Evolutionary conservation across 768 basidiomycete species (phyloP).

Genomic region (Lyophyllum semitale): DNA sequence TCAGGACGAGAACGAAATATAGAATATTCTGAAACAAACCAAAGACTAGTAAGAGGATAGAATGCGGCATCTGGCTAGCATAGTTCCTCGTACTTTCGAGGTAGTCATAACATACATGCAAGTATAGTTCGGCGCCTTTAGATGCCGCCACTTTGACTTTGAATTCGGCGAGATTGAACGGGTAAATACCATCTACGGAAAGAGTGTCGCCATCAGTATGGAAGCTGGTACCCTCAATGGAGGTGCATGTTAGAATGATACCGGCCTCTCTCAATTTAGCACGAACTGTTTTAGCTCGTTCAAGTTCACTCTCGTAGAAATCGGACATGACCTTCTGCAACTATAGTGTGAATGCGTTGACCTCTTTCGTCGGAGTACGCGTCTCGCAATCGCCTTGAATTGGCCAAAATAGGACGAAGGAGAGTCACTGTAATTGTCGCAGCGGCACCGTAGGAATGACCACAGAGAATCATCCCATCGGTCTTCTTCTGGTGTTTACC

Average conservation of each 20-base stretch:
- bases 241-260: too few species aligned
- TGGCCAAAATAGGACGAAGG: slow-evolving; percentile 21
- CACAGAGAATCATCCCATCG: not conserved
- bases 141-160: slow-evolving; percentile 15
- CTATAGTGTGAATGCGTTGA: slow-evolving; percentile 9
- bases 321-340: not conserved
- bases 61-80: not conserved
- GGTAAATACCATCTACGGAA: not conserved
- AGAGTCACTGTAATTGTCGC: slow-evolving; percentile 20
- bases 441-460: slow-evolving; percentile 11
- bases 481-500: too few species aligned
- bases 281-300: too few species aligned
- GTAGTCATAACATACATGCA: slow-evolving; percentile 19
- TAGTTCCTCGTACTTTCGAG: slow-evolving; percentile 6
- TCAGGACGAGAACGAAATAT: not conserved
- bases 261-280: too few species aligned
- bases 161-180: slow-evolving; percentile 11
- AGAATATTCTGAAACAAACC: slow-evolving; percentile 8
- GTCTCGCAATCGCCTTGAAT: slow-evolving; percentile 17
- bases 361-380: slow-evolving; percentile 4
- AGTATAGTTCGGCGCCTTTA: slow-evolving; percentile 13
- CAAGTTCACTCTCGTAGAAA: not conserved
- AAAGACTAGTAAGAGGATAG: slow-evolving; percentile 6
- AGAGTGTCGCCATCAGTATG: slow-evolving; percentile 1
- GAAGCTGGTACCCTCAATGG: not conserved